Evolutionary conservation across 352 stramenopile genomes (phyloP), one percentile per base, ranked within the genome.

Genomic region (Pythium dissimile): DNA sequence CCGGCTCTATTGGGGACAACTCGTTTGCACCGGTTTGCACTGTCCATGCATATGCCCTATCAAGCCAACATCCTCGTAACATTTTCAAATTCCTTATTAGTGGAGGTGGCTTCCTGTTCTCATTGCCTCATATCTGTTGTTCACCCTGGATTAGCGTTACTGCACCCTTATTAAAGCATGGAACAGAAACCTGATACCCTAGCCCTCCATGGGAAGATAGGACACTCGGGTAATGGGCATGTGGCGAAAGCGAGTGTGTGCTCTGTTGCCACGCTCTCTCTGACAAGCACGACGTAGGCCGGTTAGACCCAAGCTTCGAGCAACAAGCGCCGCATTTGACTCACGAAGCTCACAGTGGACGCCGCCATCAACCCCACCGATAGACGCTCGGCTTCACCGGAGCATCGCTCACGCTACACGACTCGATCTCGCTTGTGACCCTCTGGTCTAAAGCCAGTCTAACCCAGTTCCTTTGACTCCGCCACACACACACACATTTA

Each of bases 1-100:
- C 48, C 42, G 53, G 27, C 53, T 60, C 53, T 50, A 35, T 59
- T 50, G 52, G 52, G 52, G 39, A 59, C 52, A 59, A 39, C 26
- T 49, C 41, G 12, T 9, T 59, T 38, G 26, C 23, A n/a, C n/a
- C n/a, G n/a, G n/a, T n/a, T n/a, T n/a, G n/a, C n/a, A n/a, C 54
- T 62, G 43, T 62, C 54, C 45, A 54, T 27, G 45, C 24, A n/a
- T n/a, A 5, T 43, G 9, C 43, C 34, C 34, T 12, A 32, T 47
- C 41, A 26, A 47, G 37, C 9, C 5, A n/a, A 44, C 12, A 7
- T 18, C n/a, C 37, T 44, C 7, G n/a, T 44, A 44, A 44, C 9
- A 9, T 9, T 20, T 9, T 6, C 12, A 6, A 9, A 18, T 7
- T 9, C 37, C 37, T 44, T n/a, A 9, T 44, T 44, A 21, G 12